A percentile compares a stretch with the other conserved stretches of the same genome.
Conservation (phyloP, 2,329 filamentous ascomycete species). For the Hypomyces rosellus region DNA sequence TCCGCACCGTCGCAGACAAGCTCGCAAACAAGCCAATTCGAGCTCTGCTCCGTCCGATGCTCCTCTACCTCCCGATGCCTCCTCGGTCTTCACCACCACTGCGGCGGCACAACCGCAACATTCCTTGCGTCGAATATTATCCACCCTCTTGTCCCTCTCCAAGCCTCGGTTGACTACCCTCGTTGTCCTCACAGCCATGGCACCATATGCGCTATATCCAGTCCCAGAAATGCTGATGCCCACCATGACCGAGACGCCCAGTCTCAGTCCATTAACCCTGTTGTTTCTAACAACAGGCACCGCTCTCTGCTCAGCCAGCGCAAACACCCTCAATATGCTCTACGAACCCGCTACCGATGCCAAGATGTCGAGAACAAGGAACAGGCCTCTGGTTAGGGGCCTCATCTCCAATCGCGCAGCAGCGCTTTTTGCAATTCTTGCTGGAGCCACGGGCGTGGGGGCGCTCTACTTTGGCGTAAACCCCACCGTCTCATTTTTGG, state of each 20-base stretch:
- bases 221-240: slow-evolving; percentile 78
- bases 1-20: slow-evolving; percentile 31
- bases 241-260: slow-evolving; percentile 61
- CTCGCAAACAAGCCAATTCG: slow-evolving; percentile 19
- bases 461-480: slow-evolving; percentile 87
- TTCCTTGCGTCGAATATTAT: slow-evolving; percentile 59
- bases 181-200: slow-evolving; percentile 84
- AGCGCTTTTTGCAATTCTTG: slow-evolving; percentile 68
- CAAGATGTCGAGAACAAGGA: slow-evolving; percentile 87
- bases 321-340: slow-evolving; percentile 95
- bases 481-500: slow-evolving; percentile 82
- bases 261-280: slow-evolving; percentile 82
- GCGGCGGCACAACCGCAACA: slow-evolving; percentile 44
- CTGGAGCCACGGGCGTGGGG: slow-evolving; percentile 61
- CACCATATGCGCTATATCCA: slow-evolving; percentile 87
- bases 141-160: slow-evolving; percentile 82
- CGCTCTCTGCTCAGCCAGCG: slow-evolving; percentile 79
- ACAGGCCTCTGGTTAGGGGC: slow-evolving; percentile 77
- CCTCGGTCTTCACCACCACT: slow-evolving; percentile 47
- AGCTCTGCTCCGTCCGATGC: slow-evolving; percentile 15
- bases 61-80: slow-evolving; percentile 43
- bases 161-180: slow-evolving; percentile 91
- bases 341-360: slow-evolving; percentile 88
- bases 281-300: slow-evolving; percentile 89
- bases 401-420: slow-evolving; percentile 69